These are phyloP conservation scores for Lumnitzera littorea DNA, from an alignment of 345 rosid species.

Conservation along the genomic window DNA sequence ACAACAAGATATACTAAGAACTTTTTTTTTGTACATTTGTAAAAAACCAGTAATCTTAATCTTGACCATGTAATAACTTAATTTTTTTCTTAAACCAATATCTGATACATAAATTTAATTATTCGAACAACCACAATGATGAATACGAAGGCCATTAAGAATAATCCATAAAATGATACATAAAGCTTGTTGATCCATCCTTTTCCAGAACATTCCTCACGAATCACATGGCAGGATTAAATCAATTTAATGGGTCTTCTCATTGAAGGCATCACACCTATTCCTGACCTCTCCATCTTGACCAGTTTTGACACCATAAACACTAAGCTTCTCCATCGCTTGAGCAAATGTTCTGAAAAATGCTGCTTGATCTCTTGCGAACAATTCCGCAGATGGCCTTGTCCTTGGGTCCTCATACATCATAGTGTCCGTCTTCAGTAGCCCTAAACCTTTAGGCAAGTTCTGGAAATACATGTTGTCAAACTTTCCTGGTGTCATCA, in stretches of 20 bases:
- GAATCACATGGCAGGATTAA: too few relatives aligned
- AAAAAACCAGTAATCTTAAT: too few relatives aligned
- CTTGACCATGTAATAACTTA: too few relatives aligned
- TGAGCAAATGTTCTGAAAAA: conserved; percentile 39
- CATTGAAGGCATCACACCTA: conserved; percentile 40
- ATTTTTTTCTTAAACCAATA: too few relatives aligned
- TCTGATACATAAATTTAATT: too few relatives aligned
- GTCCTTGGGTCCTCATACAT: conserved; percentile 26
- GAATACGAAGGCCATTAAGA: too few relatives aligned
- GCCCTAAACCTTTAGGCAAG: conserved; percentile 33
- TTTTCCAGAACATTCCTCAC: too few relatives aligned
- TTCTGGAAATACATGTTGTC: conserved; percentile 48
- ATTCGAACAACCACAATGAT: too few relatives aligned
- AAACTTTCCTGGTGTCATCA: conserved; percentile 44
- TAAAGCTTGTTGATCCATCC: too few relatives aligned
- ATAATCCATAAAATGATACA: too few relatives aligned
- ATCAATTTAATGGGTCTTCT: not conserved
- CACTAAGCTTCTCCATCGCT: conserved; percentile 44
- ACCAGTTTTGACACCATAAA: conserved; percentile 28
- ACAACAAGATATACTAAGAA: too few relatives aligned
- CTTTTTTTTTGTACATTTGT: too few relatives aligned
- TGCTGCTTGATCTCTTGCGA: conserved; percentile 27
- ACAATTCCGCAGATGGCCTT: conserved; percentile 24
- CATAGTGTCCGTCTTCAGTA: conserved; percentile 27
- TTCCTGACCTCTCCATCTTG: conserved; percentile 46